These are phyloP conservation scores for Penicillium oxalicum DNA, from an alignment of 2,329 filamentous ascomycete species.

Conservation along the genomic window DNA sequence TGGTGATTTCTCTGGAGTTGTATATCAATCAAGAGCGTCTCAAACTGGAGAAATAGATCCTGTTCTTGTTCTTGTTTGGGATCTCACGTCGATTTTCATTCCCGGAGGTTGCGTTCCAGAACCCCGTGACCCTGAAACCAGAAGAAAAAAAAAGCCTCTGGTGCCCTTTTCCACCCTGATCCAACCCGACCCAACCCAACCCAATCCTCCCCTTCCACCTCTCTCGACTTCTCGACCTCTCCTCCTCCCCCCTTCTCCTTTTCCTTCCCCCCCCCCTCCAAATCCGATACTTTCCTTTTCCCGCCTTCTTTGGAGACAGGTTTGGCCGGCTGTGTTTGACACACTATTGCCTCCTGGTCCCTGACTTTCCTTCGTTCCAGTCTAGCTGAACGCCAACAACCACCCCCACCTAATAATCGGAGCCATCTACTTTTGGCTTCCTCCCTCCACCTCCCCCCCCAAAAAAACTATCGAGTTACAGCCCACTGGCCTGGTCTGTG, in stretches of 20 bases:
- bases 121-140: conserved; percentile 25
- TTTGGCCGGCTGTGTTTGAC: conserved; percentile 41
- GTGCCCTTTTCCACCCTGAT: neutral
- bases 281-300: conserved; percentile 17
- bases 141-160: conserved; percentile 3
- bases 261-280: conserved; percentile 14
- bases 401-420: conserved; percentile 12
- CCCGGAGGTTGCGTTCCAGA: conserved; percentile 9
- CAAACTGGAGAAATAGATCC: too few species aligned
- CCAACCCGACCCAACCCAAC: too few species aligned
- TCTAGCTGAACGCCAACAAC: conserved; percentile 1
- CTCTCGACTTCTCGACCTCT: conserved; percentile 4
- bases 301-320: conserved; percentile 21
- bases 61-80: too few species aligned
- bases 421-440: conserved; percentile 2
- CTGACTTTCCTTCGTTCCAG: conserved; percentile 36
- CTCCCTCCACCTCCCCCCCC: conserved; percentile 5
- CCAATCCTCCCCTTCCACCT: conserved; percentile 13
- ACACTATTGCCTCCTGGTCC: conserved; percentile 36
- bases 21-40: too few species aligned
- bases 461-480: conserved; percentile 34
- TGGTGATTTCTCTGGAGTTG: too few species aligned
- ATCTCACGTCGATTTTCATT: neutral
- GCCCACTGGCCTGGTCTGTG: conserved; percentile 45
- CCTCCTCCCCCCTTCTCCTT: conserved; percentile 12